These are phyloP conservation scores for Xylaria nigripes DNA, from an alignment of 495 filamentous ascomycete species.

Conservation along the genomic window DNA sequence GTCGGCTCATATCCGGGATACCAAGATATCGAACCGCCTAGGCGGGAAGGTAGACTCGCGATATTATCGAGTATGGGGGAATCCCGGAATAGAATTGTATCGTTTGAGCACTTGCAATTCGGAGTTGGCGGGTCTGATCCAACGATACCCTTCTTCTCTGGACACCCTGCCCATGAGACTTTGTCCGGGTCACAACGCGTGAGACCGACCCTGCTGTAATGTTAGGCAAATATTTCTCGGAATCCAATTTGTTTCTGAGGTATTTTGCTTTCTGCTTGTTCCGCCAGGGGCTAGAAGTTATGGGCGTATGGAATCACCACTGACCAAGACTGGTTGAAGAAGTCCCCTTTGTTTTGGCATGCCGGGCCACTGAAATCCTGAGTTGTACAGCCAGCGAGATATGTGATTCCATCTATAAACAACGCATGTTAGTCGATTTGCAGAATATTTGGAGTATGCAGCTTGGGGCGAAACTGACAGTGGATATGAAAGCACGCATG, in stretches of 20 bases:
- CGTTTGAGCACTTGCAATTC: conserved; percentile 18
- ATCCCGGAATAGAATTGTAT: conserved; percentile 17
- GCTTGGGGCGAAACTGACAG: conserved; percentile 6
- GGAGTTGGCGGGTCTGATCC: conserved; percentile 9
- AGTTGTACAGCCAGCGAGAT: conserved; percentile 27
- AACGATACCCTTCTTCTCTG: conserved; percentile 9
- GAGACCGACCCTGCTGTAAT: conserved; percentile 15
- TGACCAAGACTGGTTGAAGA: conserved; percentile 18
- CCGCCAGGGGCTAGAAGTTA: too few species aligned
- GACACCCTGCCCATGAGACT: conserved; percentile 16
- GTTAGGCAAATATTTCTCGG: background rate
- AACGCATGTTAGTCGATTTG: background rate
- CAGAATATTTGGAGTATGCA: background rate
- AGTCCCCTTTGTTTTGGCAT: conserved; percentile 22
- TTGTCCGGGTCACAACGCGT: conserved; percentile 19
- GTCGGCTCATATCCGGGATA: conserved; percentile 14
- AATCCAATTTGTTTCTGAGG: background rate
- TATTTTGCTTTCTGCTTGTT: too few species aligned
- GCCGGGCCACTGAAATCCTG: conserved; percentile 9
- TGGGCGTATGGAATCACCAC: background rate
- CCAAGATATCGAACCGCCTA: conserved; percentile 26
- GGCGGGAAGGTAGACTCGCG: conserved; percentile 17
- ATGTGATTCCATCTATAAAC: conserved; percentile 16
- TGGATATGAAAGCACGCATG: conserved; percentile 15
- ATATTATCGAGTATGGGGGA: conserved; percentile 15